phyloP scores from a whole-genome alignment of 768 basidiomycete species.

The Trametes cubensis region DNA sequence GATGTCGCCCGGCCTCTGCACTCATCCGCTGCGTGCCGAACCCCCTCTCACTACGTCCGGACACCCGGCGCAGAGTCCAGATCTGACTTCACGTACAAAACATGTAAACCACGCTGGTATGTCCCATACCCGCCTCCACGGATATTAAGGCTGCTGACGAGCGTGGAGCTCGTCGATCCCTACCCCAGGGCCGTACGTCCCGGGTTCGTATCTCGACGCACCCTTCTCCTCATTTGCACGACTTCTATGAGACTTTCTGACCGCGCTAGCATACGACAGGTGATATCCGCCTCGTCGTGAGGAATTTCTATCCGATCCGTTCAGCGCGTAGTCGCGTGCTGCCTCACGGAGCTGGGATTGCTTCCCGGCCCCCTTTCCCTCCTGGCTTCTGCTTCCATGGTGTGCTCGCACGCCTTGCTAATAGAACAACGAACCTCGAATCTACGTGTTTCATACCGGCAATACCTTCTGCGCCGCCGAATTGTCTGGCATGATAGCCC shows the following conservation, averaged over 20 bases:
- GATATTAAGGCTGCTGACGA: conserved; percentile 12
- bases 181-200: conserved; percentile 17
- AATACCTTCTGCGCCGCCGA: conserved; percentile 12
- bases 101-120: conserved; percentile 7
- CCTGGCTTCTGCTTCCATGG: conserved; percentile 8
- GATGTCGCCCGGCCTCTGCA: conserved; percentile 10
- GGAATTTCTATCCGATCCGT: conserved; percentile 11
- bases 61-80: not conserved
- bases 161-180: conserved; percentile 13
- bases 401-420: conserved; percentile 12
- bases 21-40: not conserved
- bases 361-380: conserved; percentile 11
- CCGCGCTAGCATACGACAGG: conserved; percentile 12
- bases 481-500: not conserved
- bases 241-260: conserved; percentile 21
- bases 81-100: conserved; percentile 23
- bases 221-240: not conserved
- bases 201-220: not conserved
- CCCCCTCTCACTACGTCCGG: not conserved
- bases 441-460: conserved; percentile 6
- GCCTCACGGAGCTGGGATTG: not conserved
- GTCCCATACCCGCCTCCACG: conserved; percentile 8
- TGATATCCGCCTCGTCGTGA: conserved; percentile 11
- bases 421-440: conserved; percentile 3
- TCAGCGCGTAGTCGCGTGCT: conserved; percentile 8